Conservation (phyloP, 495 filamentous ascomycete genomes). For the Annulohypoxylon moriforme region DNA sequence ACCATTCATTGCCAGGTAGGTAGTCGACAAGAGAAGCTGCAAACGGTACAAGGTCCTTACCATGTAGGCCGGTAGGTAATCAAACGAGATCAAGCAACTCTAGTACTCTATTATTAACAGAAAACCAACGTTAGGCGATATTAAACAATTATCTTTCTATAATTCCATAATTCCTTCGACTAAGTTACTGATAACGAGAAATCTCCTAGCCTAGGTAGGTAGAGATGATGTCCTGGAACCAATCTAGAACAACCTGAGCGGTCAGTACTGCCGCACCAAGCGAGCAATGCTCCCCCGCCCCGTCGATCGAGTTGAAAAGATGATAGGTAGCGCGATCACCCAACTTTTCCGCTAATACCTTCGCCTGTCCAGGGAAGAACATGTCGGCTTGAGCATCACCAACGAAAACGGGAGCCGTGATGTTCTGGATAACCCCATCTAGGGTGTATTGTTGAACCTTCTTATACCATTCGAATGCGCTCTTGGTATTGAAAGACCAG, state of each 20-base stretch:
- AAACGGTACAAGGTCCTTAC: no score
- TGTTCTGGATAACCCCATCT: constrained; percentile 44
- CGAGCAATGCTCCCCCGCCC: constrained; percentile 46
- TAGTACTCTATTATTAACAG: no score
- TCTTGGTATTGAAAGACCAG: constrained; percentile 54
- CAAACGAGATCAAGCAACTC: no score
- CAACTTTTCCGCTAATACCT: constrained; percentile 46
- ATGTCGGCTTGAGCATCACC: constrained; percentile 51
- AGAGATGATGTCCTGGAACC: constrained; percentile 46
- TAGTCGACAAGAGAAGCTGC: no score
- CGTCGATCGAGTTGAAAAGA: constrained; percentile 44
- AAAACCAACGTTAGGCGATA: no score
- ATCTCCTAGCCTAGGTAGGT: no score
- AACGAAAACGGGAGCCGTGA: constrained; percentile 51
- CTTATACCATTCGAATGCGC: constrained; percentile 47
- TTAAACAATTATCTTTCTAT: not conserved
- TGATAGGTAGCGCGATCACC: constrained; percentile 49
- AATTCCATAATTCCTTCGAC: not conserved
- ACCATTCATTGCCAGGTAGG: no score
- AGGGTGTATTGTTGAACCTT: constrained; percentile 41
- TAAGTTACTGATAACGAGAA: not conserved
- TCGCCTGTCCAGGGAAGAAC: constrained; percentile 52
- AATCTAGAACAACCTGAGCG: constrained; percentile 46
- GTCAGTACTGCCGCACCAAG: constrained; percentile 34
- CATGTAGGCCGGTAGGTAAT: no score